A percentile compares a stretch with the other conserved stretches of the same genome.
Evolutionary conservation across 176 grass and related monocot genomes (phyloP).

Genomic region (Eragrostis curvula): DNA sequence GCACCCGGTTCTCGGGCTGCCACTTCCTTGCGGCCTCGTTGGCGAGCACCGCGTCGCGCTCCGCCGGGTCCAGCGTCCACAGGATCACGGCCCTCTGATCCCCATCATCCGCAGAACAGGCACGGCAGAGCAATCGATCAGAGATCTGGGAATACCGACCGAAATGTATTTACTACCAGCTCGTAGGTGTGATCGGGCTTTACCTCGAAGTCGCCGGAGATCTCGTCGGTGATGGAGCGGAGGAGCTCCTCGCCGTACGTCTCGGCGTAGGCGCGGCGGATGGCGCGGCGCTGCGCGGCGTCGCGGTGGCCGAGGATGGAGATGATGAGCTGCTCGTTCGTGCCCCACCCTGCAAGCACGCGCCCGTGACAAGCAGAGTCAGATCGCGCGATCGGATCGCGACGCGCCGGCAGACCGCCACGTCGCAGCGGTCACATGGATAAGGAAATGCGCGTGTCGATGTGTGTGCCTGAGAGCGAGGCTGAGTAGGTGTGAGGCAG

Average conservation of each 20-base stretch:
- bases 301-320: slow-evolving; percentile 91
- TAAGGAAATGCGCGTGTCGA: not conserved
- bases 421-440: not conserved
- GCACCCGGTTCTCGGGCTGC: slow-evolving; percentile 67
- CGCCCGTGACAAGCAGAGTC: not conserved
- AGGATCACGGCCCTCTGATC: slow-evolving; percentile 76
- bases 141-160: slow-evolving; percentile 8
- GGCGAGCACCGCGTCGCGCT: slow-evolving; percentile 87
- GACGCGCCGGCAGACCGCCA: not conserved
- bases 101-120: not conserved
- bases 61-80: slow-evolving; percentile 82
- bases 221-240: slow-evolving; percentile 80
- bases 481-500: too few relatives aligned
- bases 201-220: slow-evolving; percentile 95
- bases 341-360: slow-evolving; percentile 73
- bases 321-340: slow-evolving; percentile 87
- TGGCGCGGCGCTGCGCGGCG: slow-evolving; percentile 69
- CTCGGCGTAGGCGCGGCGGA: slow-evolving; percentile 73
- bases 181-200: not conserved
- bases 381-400: slow-evolving; percentile 20
- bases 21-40: slow-evolving; percentile 82
- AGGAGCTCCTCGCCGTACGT: slow-evolving; percentile 86
- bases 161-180: not conserved
- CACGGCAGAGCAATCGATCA: not conserved
- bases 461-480: not conserved